Conservation (phyloP, 768 basidiomycete genomes). For the Pleurotus pulmonarius region DNA sequence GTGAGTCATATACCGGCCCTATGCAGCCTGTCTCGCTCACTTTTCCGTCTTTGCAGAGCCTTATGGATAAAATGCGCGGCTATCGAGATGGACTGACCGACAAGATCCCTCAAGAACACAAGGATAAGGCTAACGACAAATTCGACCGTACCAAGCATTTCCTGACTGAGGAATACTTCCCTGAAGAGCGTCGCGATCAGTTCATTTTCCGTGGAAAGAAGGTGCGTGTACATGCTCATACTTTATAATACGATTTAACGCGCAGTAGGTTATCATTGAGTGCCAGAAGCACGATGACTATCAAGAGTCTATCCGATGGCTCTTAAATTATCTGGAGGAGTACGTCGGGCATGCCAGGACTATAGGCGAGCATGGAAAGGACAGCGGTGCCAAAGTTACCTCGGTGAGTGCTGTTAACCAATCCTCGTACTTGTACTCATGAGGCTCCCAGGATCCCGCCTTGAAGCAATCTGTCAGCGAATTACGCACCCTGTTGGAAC, state of each 20-base stretch:
- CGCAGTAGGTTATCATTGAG: conserved; percentile 69
- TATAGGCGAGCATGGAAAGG: conserved; percentile 16
- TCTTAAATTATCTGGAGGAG: conserved; percentile 57
- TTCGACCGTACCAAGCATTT: conserved; percentile 61
- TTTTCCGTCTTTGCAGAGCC: background rate
- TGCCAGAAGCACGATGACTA: conserved; percentile 93
- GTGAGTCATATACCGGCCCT: background rate
- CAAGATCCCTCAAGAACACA: conserved; percentile 66
- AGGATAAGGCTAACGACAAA: conserved; percentile 50
- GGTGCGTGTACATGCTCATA: conserved; percentile 29
- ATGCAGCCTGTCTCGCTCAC: too few species aligned
- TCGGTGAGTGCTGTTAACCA: conserved; percentile 23
- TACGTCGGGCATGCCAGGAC: conserved; percentile 52
- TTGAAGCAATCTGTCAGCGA: conserved; percentile 57
- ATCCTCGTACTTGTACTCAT: too few species aligned
- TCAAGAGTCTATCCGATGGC: conserved; percentile 76
- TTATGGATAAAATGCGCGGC: background rate
- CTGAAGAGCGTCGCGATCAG: conserved; percentile 84
- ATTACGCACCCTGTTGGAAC: conserved; percentile 80
- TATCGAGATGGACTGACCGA: conserved; percentile 29
- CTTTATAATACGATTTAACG: background rate
- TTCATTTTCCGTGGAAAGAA: conserved; percentile 95
- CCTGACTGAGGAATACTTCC: conserved; percentile 82
- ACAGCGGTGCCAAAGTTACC: conserved; percentile 16
- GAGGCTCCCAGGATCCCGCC: conserved; percentile 38